Evolutionary conservation across 1,284 basidiomycete genomes (phyloP).

Genomic region (Heterobasidion occidentale): DNA sequence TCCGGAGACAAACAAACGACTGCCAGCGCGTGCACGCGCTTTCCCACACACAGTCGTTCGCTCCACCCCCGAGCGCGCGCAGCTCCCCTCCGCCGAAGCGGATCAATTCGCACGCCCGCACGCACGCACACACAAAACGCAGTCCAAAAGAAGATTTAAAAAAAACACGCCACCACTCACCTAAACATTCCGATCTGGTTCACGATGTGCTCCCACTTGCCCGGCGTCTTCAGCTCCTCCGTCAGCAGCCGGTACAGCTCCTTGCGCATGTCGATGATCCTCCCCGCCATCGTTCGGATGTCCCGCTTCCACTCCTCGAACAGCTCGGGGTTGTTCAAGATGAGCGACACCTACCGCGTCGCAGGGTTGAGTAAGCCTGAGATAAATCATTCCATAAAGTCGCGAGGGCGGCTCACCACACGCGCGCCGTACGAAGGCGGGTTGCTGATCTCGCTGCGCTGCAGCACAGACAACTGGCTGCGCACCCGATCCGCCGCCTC

Average conservation of each 20-base stretch:
- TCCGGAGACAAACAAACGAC: too few species aligned
- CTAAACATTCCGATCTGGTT: conserved; percentile 93
- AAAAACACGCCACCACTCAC: conserved; percentile 29
- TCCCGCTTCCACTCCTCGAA: conserved; percentile 88
- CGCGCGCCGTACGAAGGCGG: conserved; percentile 88
- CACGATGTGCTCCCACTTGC: conserved; percentile 86
- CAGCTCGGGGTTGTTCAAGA: conserved; percentile 64
- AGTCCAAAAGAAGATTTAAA: too few species aligned
- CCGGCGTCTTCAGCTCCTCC: conserved; percentile 84
- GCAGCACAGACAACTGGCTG: conserved; percentile 83
- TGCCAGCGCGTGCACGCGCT: too few species aligned
- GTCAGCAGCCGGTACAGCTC: conserved; percentile 75
- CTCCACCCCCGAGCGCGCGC: too few species aligned
- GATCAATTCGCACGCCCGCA: too few species aligned
- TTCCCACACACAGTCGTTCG: too few species aligned
- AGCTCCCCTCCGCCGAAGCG: too few species aligned
- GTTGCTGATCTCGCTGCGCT: conserved; percentile 90
- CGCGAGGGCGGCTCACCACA: conserved; percentile 45
- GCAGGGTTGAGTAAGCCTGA: not conserved
- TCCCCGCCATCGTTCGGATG: conserved; percentile 85
- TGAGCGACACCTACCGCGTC: conserved; percentile 56
- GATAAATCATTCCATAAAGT: not conserved
- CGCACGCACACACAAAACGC: too few species aligned
- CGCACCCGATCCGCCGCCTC: conserved; percentile 68
- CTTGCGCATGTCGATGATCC: conserved; percentile 87